phyloP scores from a whole-genome alignment of 345 rosid genomes.

The Eucalyptus cloeziana region DNA sequence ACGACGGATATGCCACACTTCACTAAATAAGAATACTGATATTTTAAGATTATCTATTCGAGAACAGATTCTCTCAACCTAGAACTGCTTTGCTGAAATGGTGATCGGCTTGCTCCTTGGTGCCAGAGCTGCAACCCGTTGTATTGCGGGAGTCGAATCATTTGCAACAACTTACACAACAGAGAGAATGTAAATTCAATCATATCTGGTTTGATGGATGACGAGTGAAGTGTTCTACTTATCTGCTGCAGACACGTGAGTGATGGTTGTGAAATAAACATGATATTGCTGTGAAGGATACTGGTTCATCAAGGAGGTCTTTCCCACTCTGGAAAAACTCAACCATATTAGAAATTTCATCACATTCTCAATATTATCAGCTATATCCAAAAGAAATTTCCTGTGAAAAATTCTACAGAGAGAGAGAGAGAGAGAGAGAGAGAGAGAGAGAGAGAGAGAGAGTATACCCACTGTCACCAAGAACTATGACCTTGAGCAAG shows the following conservation, averaged over 20 bases:
- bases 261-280: background rate
- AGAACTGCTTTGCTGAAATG: background rate
- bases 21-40: background rate
- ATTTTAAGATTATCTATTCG: background rate
- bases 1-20: background rate
- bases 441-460: background rate
- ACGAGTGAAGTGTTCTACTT: background rate
- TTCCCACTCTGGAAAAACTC: conserved; percentile 62
- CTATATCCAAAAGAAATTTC: background rate
- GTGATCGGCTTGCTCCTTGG: no score
- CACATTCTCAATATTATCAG: background rate
- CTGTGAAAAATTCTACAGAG: background rate
- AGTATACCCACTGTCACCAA: conserved; percentile 79
- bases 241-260: background rate
- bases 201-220: background rate
- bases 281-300: conserved; percentile 25
- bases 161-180: background rate
- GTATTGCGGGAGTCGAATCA: background rate
- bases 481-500: conserved; percentile 78
- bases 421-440: background rate
- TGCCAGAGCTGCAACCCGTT: background rate
- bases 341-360: background rate
- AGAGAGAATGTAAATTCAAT: background rate
- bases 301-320: conserved; percentile 90
- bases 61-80: background rate